phyloP scores from a whole-genome alignment of 2,329 filamentous ascomycete species.

The Corniculantispora saksenae region DNA sequence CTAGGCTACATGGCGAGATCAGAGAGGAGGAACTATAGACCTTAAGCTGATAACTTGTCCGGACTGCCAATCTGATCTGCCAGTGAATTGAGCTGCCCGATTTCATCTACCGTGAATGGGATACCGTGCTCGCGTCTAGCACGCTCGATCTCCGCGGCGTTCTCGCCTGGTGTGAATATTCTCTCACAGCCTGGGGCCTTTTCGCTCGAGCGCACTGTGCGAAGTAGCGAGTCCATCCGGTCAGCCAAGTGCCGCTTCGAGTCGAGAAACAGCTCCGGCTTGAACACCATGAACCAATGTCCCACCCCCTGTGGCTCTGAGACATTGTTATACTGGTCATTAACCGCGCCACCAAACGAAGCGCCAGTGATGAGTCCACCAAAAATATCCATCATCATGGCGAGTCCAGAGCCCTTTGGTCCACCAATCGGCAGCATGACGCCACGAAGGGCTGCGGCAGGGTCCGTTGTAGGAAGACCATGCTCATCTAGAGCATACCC shows the following conservation, averaged over 20 bases:
- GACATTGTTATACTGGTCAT: slow-evolving; percentile 56
- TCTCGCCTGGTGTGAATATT: slow-evolving; percentile 17
- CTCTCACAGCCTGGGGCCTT: slow-evolving; percentile 22
- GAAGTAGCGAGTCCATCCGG: slow-evolving; percentile 29
- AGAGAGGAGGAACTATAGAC: too few species aligned
- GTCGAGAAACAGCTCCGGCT: slow-evolving; percentile 54
- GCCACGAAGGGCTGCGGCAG: slow-evolving; percentile 58
- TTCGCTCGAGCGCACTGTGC: slow-evolving; percentile 21
- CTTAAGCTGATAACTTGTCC: neutral
- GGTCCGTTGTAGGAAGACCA: too few species aligned
- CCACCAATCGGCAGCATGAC: slow-evolving; percentile 79
- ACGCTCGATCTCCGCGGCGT: neutral
- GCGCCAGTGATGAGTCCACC: slow-evolving; percentile 70
- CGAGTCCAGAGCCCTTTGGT: slow-evolving; percentile 69
- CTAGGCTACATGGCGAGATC: too few species aligned
- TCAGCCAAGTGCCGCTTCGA: slow-evolving; percentile 50
- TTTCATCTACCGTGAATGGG: slow-evolving; percentile 2
- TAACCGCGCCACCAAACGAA: slow-evolving; percentile 67
- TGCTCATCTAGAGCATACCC: slow-evolving; percentile 62
- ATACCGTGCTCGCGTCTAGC: neutral
- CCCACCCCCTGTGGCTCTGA: slow-evolving; percentile 52
- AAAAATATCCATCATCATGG: slow-evolving; percentile 81
- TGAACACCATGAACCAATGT: slow-evolving; percentile 55
- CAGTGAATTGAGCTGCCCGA: neutral
- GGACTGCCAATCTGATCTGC: neutral